These are phyloP conservation scores for Leccinellum rugosiceps DNA, from an alignment of 768 basidiomycete genomes.

Conservation along the genomic window DNA sequence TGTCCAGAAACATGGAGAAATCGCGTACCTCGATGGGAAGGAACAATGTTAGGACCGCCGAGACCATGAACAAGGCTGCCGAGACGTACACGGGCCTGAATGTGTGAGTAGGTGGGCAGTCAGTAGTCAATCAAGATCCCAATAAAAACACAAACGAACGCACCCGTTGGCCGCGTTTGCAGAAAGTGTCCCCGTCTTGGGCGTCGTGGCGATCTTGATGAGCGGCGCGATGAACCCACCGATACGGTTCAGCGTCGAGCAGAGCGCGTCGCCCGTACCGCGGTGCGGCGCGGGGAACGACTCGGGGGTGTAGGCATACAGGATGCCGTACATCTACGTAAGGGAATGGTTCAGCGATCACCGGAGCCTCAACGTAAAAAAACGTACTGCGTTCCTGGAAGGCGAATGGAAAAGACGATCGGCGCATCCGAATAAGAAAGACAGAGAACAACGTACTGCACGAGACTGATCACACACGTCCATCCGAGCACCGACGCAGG, in stretches of 20 bases:
- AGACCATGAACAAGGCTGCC: constrained; percentile 43
- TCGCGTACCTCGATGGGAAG: constrained; percentile 46
- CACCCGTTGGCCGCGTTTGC: constrained; percentile 37
- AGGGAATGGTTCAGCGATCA: background rate
- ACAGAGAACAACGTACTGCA: constrained; percentile 32
- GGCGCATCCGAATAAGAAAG: background rate
- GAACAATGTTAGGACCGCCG: constrained; percentile 38
- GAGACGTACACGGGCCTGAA: constrained; percentile 47
- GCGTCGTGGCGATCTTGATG: constrained; percentile 46
- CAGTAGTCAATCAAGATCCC: no score
- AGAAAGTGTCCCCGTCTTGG: constrained; percentile 26
- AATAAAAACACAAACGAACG: no score
- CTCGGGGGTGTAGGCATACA: constrained; percentile 59
- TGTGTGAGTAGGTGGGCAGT: background rate
- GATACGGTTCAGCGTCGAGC: constrained; percentile 46
- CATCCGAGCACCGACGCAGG: constrained; percentile 40
- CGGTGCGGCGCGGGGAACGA: constrained; percentile 57
- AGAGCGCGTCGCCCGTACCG: constrained; percentile 52
- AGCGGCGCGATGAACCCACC: constrained; percentile 47
- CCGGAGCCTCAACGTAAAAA: background rate
- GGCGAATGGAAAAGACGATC: background rate
- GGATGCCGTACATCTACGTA: constrained; percentile 48
- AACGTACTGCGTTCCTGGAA: constrained; percentile 35
- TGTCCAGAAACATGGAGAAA: background rate
- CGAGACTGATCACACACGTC: constrained; percentile 43